These are phyloP conservation scores for Coemansia sp. DNA, from an alignment of 192 early-diverging fungal genomes.

Conservation along the genomic window DNA sequence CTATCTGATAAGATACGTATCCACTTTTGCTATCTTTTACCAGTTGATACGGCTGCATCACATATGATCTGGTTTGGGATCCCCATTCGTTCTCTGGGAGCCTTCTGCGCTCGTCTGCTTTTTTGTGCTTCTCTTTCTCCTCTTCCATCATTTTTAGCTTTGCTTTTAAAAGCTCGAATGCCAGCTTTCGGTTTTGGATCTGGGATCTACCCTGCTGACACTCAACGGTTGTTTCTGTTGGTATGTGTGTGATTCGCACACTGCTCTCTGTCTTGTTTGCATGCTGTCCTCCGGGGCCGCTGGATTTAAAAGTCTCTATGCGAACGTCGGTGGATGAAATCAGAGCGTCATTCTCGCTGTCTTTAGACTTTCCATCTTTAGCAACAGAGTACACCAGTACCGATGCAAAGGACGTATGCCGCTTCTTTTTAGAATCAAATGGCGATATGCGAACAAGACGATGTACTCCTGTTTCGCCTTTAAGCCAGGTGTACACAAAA, in stretches of 20 bases:
- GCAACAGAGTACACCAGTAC: constrained; percentile 20
- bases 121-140: constrained; percentile 46
- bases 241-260: constrained; percentile 82
- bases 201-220: constrained; percentile 13
- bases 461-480: constrained; percentile 72
- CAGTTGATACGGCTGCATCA: constrained; percentile 64
- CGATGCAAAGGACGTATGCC: constrained; percentile 64
- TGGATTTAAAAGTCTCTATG: constrained; percentile 56
- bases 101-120: constrained; percentile 3
- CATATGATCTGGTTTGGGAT: constrained; percentile 61
- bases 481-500: constrained; percentile 64
- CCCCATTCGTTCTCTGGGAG: constrained; percentile 59
- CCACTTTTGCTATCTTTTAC: constrained; percentile 62
- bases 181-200: constrained; percentile 71
- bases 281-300: constrained; percentile 68
- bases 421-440: constrained; percentile 60
- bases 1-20: constrained; percentile 48
- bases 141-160: constrained; percentile 66
- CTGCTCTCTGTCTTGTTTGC: constrained; percentile 89
- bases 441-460: constrained; percentile 68
- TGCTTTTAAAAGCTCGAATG: constrained; percentile 72
- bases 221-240: constrained; percentile 73
- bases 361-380: constrained; percentile 14
- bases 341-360: constrained; percentile 22
- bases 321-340: constrained; percentile 56